phyloP scores from a whole-genome alignment of 1,284 basidiomycete genomes.

The Rhodotorula glutinis region DNA sequence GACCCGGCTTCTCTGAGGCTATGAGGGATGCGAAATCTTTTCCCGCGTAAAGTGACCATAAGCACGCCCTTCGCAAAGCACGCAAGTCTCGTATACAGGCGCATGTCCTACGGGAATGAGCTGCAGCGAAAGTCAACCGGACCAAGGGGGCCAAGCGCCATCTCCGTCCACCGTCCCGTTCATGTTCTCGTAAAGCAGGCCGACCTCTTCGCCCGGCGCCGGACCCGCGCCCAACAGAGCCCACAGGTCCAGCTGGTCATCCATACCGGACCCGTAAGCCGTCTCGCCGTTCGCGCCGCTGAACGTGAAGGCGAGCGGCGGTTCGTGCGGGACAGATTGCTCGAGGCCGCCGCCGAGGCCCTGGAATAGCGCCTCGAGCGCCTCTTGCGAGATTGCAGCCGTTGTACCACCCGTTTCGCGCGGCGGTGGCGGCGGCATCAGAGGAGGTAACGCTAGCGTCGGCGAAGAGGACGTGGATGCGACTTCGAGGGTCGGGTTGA shows the following conservation, averaged over 20 bases:
- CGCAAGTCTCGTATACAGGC: too few species aligned
- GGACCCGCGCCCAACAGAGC: neutral
- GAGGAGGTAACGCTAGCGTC: neutral
- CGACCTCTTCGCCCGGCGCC: neutral
- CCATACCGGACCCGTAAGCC: neutral
- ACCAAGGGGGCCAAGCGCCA: neutral
- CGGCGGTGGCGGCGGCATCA: neutral
- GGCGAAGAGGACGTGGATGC: neutral
- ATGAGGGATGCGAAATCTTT: too few species aligned
- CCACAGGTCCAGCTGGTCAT: neutral
- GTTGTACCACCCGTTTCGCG: neutral
- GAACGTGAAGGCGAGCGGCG: neutral
- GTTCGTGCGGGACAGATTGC: slow-evolving; percentile 1
- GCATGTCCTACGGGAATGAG: too few species aligned
- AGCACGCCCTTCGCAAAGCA: too few species aligned
- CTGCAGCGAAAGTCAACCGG: neutral
- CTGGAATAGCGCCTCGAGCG: slow-evolving; percentile 7
- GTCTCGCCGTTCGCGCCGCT: neutral
- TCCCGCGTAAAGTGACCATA: too few species aligned
- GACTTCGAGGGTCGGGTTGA: neutral
- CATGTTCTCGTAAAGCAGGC: neutral
- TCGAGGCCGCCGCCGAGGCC: slow-evolving; percentile 1
- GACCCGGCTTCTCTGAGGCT: too few species aligned
- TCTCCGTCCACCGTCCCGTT: neutral
- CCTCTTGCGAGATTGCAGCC: neutral